Base-by-base conservation (phyloP, 306 rosid genomes). In the Vigna unguiculata region DNA sequence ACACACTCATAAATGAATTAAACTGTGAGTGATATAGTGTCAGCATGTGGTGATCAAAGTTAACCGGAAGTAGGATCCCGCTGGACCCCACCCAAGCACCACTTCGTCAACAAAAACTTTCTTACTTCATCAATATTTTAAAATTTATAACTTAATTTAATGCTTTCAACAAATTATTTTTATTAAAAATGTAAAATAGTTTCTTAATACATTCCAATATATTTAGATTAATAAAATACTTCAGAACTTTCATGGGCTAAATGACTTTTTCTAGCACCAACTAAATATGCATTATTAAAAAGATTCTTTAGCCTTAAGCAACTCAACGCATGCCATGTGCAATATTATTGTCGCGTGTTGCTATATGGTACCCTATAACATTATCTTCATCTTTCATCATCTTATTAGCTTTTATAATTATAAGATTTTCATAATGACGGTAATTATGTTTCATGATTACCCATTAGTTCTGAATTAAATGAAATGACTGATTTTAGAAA, bases 271-370 rank as follows among this genome's bases (percentile, higher is more conserved):
- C 7, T 1, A 60, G 2, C 38, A 36, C 7, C 47, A n/a, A 36
- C 9, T 30, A 34, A 34, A n/a, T 8, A 17, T 4, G 12, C 47
- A 62, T 21, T 19, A 10, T 67, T 28, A 28, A 0, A 24, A 49
- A 14, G 61, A 53, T 36, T 19, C 64, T 36, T 53, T 36, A 13
- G 9, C 38, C 2, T 51, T 20, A 36, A 54, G 47, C 51, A 36
- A 53, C 36, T 14, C 16, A 14, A 53, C 6, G 63, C 51, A 24
- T 71, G 52, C 21, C 8, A 7, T 4, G 6, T 19, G 16, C 48
- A 32, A 34, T 1, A 71, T 71, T 13, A 71, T 71, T 52, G 59
- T 36, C 15, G 70, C 70, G 30, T 64, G 51, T 38, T 36, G 70
- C 19, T 10, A 20, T 40, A 38, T 38, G 32, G 52, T 19, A 5